Conservation (phyloP, 768 basidiomycete species). For the Scleroderma citrinum region DNA sequence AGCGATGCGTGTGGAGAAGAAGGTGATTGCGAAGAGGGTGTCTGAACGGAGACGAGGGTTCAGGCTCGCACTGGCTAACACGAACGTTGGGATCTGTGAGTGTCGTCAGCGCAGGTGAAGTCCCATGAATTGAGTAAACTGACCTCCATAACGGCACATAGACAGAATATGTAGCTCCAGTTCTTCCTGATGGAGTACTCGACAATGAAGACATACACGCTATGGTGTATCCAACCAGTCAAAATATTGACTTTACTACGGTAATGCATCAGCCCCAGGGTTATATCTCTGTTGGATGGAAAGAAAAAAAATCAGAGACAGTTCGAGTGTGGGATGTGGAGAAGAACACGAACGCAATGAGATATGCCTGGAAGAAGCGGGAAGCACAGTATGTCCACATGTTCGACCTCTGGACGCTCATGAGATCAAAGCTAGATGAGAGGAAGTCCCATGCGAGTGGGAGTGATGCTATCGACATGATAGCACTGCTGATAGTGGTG, state of each 20-base stretch:
- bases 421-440: constrained; percentile 20
- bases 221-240: constrained; percentile 53
- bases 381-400: constrained; percentile 20
- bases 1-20: constrained; percentile 47
- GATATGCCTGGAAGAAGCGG: constrained; percentile 44
- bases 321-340: constrained; percentile 37
- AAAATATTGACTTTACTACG: constrained; percentile 40
- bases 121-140: constrained; percentile 4
- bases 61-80: constrained; percentile 43
- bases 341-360: constrained; percentile 26
- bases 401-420: constrained; percentile 15
- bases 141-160: constrained; percentile 45
- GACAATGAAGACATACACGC: constrained; percentile 37
- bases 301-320: too few species aligned
- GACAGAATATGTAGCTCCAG: constrained; percentile 39
- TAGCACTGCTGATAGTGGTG: constrained; percentile 33
- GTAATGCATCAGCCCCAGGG: constrained; percentile 42
- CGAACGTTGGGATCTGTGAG: constrained; percentile 45
- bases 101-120: too few species aligned
- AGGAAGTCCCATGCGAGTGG: constrained; percentile 33
- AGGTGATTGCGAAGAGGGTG: constrained; percentile 41
- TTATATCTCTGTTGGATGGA: constrained; percentile 34
- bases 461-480: constrained; percentile 37
- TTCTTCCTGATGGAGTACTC: constrained; percentile 30
- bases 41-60: constrained; percentile 41